Evolutionary conservation across 169 alveolate genomes (phyloP).

Genomic region (Eimeria zaria): DNA sequence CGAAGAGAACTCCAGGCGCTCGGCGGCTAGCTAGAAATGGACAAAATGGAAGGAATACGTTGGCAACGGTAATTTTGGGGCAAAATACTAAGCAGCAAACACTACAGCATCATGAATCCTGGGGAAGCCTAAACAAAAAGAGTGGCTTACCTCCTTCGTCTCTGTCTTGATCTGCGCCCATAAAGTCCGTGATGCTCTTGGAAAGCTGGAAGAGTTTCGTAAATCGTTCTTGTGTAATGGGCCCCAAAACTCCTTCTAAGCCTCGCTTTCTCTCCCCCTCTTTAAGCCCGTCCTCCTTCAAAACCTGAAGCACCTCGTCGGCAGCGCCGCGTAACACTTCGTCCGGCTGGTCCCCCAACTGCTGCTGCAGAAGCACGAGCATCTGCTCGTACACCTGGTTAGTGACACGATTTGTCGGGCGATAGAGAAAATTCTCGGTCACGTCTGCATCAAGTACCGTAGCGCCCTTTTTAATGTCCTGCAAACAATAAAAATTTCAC

Average conservation of each 20-base stretch:
- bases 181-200: constrained; percentile 82
- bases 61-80: neutral
- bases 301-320: constrained; percentile 95
- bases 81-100: neutral
- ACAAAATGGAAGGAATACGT: neutral
- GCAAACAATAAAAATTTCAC: neutral
- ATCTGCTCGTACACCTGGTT: constrained; percentile 95
- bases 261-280: constrained; percentile 83
- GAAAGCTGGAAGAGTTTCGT: constrained; percentile 79
- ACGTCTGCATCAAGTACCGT: constrained; percentile 93
- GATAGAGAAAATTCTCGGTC: constrained; percentile 93
- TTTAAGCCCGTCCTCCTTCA: constrained; percentile 91
- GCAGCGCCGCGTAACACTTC: constrained; percentile 97
- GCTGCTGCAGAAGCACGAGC: constrained; percentile 92
- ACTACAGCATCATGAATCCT: neutral
- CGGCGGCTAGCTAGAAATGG: neutral
- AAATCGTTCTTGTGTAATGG: constrained; percentile 68
- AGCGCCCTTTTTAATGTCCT: constrained; percentile 91
- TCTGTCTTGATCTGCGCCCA: constrained; percentile 81
- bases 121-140: neutral
- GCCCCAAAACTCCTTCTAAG: constrained; percentile 86
- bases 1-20: neutral
- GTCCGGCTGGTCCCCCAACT: constrained; percentile 96
- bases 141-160: constrained; percentile 52
- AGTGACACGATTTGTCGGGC: constrained; percentile 96